phyloP scores from a whole-genome alignment of 2,329 filamentous ascomycete genomes.

The Arthrinium puccinioides region DNA sequence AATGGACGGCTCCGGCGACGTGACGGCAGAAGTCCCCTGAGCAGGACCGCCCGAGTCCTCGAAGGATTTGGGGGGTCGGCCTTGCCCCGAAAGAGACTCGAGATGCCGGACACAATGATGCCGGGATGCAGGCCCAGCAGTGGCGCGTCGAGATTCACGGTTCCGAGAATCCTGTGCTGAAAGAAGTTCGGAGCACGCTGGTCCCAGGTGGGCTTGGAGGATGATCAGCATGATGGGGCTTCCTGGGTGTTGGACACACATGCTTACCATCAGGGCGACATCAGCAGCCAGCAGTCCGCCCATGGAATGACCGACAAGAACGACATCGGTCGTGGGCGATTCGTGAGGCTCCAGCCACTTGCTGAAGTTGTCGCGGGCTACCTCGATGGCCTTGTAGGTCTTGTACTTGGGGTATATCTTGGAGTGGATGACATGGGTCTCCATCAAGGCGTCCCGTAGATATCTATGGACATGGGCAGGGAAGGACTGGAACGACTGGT shows the following conservation, averaged over 20 bases:
- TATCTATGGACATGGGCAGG: conserved; percentile 79
- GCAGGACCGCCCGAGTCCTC: conserved; percentile 6
- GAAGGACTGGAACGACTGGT: conserved; percentile 81
- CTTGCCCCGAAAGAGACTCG: conserved; percentile 61
- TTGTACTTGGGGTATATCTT: conserved; percentile 81
- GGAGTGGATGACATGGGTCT: conserved; percentile 75
- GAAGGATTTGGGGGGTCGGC: conserved; percentile 20
- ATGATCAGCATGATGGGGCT: neutral
- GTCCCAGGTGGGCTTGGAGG: conserved; percentile 13
- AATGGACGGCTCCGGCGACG: conserved; percentile 13
- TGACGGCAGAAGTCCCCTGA: conserved; percentile 8
- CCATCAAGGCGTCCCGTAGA: conserved; percentile 56
- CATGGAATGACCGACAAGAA: conserved; percentile 85
- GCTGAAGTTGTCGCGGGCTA: conserved; percentile 78
- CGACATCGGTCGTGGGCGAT: conserved; percentile 63
- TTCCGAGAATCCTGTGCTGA: conserved; percentile 71
- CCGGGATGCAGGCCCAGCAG: conserved; percentile 86
- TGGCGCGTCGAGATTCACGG: conserved; percentile 77
- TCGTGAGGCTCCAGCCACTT: conserved; percentile 75
- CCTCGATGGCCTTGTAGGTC: conserved; percentile 62
- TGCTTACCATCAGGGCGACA: conserved; percentile 56
- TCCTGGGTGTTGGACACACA: neutral
- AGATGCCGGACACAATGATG: conserved; percentile 73
- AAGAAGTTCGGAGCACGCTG: conserved; percentile 31
- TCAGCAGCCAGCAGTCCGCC: conserved; percentile 79